phyloP scores from a whole-genome alignment of 176 grass and related monocot genomes.

The sorghum (Sorghum bicolor) region Sorghum_bicolor_NCBIv3 NC_012872.2:7774001-7774500 shows the following conservation, averaged over 20 bases:
- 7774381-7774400: neutral
- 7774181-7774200: constrained; percentile 43
- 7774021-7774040: constrained; percentile 41
- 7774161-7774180: constrained; percentile 35
- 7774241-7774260: constrained; percentile 37
- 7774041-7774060: constrained; percentile 42
- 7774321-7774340: constrained; percentile 60
- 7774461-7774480: constrained; percentile 77
- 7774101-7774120: constrained; percentile 20
- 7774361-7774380: constrained; percentile 29
- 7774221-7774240: constrained; percentile 46
- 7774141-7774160: constrained; percentile 20
- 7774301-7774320: constrained; percentile 47
- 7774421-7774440: constrained; percentile 36
- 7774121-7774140: constrained; percentile 25
- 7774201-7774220: constrained; percentile 45
- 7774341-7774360: constrained; percentile 36
- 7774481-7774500: constrained; percentile 85
- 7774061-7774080: constrained; percentile 48
- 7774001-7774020: constrained; percentile 50
- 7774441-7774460: constrained; percentile 44
- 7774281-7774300: constrained; percentile 35
- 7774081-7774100: constrained; percentile 37
- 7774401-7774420: constrained; percentile 36
- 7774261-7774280: constrained; percentile 31